Conservation (phyloP, 441 rosid species). For the Eutrema salsugineum region DNA sequence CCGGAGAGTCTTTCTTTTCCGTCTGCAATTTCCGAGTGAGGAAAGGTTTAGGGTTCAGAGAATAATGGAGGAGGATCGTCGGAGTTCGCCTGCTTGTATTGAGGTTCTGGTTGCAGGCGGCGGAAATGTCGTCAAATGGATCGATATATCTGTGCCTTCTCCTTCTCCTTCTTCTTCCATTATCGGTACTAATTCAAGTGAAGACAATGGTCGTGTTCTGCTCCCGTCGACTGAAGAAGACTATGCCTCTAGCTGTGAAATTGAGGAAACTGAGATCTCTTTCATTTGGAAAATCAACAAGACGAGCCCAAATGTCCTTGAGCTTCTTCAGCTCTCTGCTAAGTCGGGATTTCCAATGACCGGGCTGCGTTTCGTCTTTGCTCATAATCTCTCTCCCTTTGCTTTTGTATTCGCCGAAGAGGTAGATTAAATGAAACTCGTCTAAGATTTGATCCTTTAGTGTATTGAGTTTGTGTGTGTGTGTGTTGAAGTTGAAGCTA, state of each 20-base stretch:
- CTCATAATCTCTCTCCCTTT: conserved; percentile 63
- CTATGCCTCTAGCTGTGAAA: conserved; percentile 47
- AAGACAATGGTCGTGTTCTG: conserved; percentile 17
- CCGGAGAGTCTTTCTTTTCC: neutral
- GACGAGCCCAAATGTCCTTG: conserved; percentile 45
- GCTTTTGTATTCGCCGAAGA: conserved; percentile 49
- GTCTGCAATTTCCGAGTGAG: neutral
- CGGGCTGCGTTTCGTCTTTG: conserved; percentile 68
- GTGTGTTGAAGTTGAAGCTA: conserved; percentile 5
- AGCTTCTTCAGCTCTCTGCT: conserved; percentile 69
- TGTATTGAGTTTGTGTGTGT: neutral
- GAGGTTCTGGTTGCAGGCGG: conserved; percentile 79
- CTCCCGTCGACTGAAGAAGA: conserved; percentile 50
- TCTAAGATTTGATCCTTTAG: neutral
- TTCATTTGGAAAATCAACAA: conserved; percentile 66
- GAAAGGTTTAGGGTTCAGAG: conserved; percentile 30
- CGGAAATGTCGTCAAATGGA: conserved; percentile 65
- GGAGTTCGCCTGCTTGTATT: conserved; percentile 44
- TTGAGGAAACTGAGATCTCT: conserved; percentile 45
- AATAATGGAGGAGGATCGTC: conserved; percentile 28
- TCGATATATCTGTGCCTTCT: conserved; percentile 49
- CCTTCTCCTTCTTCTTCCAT: conserved; percentile 19
- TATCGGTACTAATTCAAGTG: conserved; percentile 13
- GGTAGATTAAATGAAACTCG: conserved; percentile 23
- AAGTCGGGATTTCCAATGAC: conserved; percentile 43